A percentile compares a stretch with the other conserved stretches of the same genome.
Conservation (phyloP, 1,284 basidiomycete genomes). For the Ustilago hordei region DNA sequence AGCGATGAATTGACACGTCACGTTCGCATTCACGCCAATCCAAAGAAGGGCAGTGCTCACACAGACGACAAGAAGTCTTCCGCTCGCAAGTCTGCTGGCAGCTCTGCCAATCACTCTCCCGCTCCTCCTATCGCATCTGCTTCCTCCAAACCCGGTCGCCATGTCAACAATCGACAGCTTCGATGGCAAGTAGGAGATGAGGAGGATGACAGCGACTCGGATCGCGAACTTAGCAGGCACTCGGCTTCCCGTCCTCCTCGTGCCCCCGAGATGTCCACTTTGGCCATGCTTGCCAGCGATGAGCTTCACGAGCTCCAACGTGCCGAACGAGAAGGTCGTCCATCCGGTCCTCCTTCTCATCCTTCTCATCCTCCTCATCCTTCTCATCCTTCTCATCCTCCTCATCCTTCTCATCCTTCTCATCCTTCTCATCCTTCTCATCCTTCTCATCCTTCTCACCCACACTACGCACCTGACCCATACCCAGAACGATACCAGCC, state of each 20-base stretch:
- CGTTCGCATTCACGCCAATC: slow-evolving; percentile 84
- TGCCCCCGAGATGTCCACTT: slow-evolving; percentile 64
- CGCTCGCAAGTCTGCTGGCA: slow-evolving; percentile 29
- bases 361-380: too few relatives aligned
- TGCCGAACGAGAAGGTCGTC: slow-evolving; percentile 56
- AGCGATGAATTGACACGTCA: slow-evolving; percentile 97
- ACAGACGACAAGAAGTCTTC: slow-evolving; percentile 39
- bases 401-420: slow-evolving; percentile 18
- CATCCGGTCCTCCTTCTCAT: slow-evolving; percentile 26
- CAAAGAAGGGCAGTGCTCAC: slow-evolving; percentile 54
- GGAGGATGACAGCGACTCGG: slow-evolving; percentile 61
- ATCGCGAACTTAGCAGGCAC: slow-evolving; percentile 40
- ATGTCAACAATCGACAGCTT: slow-evolving; percentile 27
- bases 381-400: slow-evolving; percentile 18
- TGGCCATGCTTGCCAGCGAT: slow-evolving; percentile 65
- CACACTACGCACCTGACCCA: slow-evolving; percentile 37
- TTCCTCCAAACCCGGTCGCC: slow-evolving; percentile 26
- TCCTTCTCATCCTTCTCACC: slow-evolving; percentile 18
- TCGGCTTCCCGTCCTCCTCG: slow-evolving; percentile 19
- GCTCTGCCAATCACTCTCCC: slow-evolving; percentile 15
- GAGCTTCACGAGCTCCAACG: slow-evolving; percentile 64
- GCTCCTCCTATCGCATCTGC: slow-evolving; percentile 41
- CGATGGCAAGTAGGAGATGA: slow-evolving; percentile 55
- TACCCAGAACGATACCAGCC: slow-evolving; percentile 44
- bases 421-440: slow-evolving; percentile 23